Conservation (phyloP, 169 alveolate genomes). For the Babesia sp. region DNA sequence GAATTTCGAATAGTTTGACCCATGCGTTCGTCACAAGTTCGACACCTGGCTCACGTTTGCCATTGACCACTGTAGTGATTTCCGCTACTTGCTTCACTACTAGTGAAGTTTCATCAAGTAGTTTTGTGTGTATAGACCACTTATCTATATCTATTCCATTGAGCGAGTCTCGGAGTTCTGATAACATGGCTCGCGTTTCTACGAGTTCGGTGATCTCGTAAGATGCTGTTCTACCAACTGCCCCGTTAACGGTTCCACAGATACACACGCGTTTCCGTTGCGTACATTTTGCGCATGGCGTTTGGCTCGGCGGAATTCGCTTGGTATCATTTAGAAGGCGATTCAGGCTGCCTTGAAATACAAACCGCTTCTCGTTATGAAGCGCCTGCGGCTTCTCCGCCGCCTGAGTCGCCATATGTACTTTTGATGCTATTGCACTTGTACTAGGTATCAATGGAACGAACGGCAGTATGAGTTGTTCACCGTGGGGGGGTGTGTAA, state of each 20-base stretch:
- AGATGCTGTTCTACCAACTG: slow-evolving; percentile 65
- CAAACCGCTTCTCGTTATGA: slow-evolving; percentile 61
- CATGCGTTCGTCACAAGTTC: slow-evolving; percentile 78
- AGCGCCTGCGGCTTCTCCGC: slow-evolving; percentile 32
- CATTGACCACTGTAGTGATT: slow-evolving; percentile 43
- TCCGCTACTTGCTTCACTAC: slow-evolving; percentile 57
- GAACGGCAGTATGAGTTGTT: too few relatives aligned
- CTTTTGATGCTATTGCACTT: not conserved
- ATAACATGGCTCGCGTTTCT: slow-evolving; percentile 64
- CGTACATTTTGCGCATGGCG: slow-evolving; percentile 68
- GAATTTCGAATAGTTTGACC: slow-evolving; percentile 75
- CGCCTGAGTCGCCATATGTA: slow-evolving; percentile 4
- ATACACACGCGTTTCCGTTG: slow-evolving; percentile 66
- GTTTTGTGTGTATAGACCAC: slow-evolving; percentile 69
- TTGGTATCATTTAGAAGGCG: slow-evolving; percentile 47
- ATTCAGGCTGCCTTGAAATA: slow-evolving; percentile 50
- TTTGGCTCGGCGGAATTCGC: slow-evolving; percentile 62
- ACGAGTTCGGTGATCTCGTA: slow-evolving; percentile 69
- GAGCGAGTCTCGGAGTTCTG: slow-evolving; percentile 69
- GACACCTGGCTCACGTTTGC: slow-evolving; percentile 65
- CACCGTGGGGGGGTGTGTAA: too few relatives aligned
- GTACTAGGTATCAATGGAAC: too few relatives aligned
- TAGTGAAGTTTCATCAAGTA: slow-evolving; percentile 63
- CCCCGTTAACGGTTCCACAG: slow-evolving; percentile 61
- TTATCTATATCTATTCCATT: slow-evolving; percentile 68